Evolutionary conservation across 1,284 basidiomycete species (phyloP).

Genomic region (Microbotryomycetes sp.): DNA sequence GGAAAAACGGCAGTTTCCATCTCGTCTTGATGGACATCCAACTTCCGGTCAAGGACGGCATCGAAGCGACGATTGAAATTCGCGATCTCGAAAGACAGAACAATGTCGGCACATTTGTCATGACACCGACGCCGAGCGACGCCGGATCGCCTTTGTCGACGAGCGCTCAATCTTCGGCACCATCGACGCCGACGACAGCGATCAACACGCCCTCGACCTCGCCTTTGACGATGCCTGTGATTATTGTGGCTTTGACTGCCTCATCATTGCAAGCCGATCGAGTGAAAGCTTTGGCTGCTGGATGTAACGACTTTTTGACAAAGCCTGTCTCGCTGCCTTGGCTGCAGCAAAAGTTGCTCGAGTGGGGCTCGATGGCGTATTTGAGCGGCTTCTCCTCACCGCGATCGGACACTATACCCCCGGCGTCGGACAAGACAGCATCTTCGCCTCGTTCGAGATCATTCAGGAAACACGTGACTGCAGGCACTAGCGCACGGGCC

Average conservation of each 20-base stretch:
- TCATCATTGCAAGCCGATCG: slow-evolving; percentile 88
- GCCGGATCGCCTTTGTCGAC: background rate
- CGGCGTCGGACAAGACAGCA: slow-evolving; percentile 1
- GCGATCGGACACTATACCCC: background rate
- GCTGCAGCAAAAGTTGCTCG: slow-evolving; percentile 97
- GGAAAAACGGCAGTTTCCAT: slow-evolving; percentile 89
- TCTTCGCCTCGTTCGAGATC: background rate
- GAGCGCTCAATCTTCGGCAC: background rate
- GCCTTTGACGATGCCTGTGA: slow-evolving; percentile 71
- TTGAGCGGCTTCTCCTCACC: slow-evolving; percentile 33
- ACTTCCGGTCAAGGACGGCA: slow-evolving; percentile 98
- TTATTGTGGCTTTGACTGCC: slow-evolving; percentile 96
- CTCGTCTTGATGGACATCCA: slow-evolving; percentile 99
- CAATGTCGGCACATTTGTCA: slow-evolving; percentile 63
- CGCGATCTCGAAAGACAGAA: slow-evolving; percentile 66
- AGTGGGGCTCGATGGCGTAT: slow-evolving; percentile 65
- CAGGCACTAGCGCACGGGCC: slow-evolving; percentile 10
- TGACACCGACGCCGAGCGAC: slow-evolving; percentile 44
- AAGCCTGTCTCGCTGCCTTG: slow-evolving; percentile 93
- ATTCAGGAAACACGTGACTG: background rate
- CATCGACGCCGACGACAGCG: slow-evolving; percentile 4
- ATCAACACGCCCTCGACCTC: slow-evolving; percentile 22
- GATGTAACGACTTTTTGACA: slow-evolving; percentile 97
- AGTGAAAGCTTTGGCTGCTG: slow-evolving; percentile 89
- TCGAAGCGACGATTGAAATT: slow-evolving; percentile 94